Evolutionary conservation across 2,329 filamentous ascomycete genomes (phyloP), one percentile per base, ranked within the genome.

Genomic region (Trichoderma sp.): DNA sequence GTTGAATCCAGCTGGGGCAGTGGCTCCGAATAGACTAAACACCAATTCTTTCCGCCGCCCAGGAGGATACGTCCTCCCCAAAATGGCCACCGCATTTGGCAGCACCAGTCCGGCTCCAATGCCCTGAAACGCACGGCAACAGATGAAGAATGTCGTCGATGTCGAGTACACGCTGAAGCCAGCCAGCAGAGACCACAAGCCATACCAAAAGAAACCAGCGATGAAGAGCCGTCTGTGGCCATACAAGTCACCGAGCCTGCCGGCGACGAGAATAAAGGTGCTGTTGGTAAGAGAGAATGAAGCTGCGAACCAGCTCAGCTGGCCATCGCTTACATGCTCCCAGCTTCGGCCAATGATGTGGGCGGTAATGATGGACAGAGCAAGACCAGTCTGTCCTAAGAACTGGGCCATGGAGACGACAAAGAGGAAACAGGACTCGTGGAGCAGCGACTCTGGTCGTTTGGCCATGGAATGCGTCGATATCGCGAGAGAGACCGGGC

Each of bases 71-170:
- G 86, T 85, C 0, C 83, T 82, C 6, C 90, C 89, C 3, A 92
- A 80, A 18, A 92, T 84, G 2, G 89, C 90, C 33, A 92, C 82
- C 2, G 83, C 87, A 78, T 91, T 92, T 0, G 90, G 89, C n/a
- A 92, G 80, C 63, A 86, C 78, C 62, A 92, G 84, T 0, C 89
- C 88, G 0, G 89, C 87, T 0, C 89, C 90, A 45, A 89, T 86
- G 1, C 88, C 87, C 76, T 90, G 88, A 21, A 90, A 81, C 3
- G 85, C 87, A n/a, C 88, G 85, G 27, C 84, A 84, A 67, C 88
- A 83, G 50, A 85, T 84, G 77, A 89, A 88, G 67, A 84, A 79
- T 14, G 82, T 77, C 53, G 81, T 86, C 77, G 87, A 79, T 5
- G 71, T 53, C 4, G 24, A 24, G 18, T 82, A 84, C 60, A 81